Percentiles rank a stretch among this genome's conserved stretches.
Evolutionary conservation across 148 eudicot species (phyloP).

Genomic region (Camellia granthamiana): DNA sequence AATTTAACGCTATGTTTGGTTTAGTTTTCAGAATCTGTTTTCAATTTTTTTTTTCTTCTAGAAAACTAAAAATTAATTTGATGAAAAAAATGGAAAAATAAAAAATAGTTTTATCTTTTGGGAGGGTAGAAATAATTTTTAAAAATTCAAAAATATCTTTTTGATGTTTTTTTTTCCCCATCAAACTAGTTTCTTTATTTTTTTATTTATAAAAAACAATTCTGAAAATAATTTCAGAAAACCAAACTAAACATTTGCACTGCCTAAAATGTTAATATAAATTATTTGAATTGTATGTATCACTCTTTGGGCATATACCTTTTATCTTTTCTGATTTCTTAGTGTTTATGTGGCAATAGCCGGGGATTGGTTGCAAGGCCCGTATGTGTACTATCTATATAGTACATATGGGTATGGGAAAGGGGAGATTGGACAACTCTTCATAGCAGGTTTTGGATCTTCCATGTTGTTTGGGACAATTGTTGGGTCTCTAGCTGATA

Average conservation of each 20-base stretch:
- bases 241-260: no score
- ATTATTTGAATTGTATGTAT: neutral
- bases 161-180: no score
- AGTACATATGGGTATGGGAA: constrained; percentile 79
- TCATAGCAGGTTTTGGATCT: constrained; percentile 98
- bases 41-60: no score
- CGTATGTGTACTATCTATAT: constrained; percentile 92
- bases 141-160: no score
- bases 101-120: no score
- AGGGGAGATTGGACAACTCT: constrained; percentile 96
- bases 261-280: no score
- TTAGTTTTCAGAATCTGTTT: neutral
- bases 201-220: no score
- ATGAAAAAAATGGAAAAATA: no score
- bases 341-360: constrained; percentile 57
- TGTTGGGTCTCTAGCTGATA: constrained; percentile 95
- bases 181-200: no score
- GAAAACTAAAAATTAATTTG: no score
- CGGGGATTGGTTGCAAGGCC: constrained; percentile 99
- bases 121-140: no score
- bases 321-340: constrained; percentile 23
- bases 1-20: neutral
- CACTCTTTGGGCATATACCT: neutral
- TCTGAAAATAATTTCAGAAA: no score
- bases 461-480: constrained; percentile 99